Evolutionary conservation across 768 basidiomycete genomes (phyloP).

Genomic region (Boletus vinaceobasis): DNA sequence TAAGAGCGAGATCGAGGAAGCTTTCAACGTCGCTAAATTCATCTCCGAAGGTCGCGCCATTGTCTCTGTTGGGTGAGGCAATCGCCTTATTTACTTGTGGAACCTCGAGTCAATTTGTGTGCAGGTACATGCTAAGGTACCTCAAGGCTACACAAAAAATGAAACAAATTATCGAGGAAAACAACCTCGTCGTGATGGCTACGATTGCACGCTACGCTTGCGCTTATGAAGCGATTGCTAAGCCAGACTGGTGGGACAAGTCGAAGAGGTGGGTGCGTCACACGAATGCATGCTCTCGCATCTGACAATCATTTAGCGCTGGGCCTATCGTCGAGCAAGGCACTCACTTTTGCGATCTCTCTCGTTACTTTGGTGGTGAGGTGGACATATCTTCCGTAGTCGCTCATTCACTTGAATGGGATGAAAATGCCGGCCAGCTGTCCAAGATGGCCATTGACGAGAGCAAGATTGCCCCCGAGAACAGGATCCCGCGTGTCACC

Average conservation of each 20-base stretch:
- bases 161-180: constrained; percentile 93
- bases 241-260: constrained; percentile 94
- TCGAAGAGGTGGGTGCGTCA: constrained; percentile 65
- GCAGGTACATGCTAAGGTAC: constrained; percentile 90
- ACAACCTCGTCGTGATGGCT: constrained; percentile 91
- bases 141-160: constrained; percentile 93
- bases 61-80: constrained; percentile 81
- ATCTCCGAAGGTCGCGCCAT: constrained; percentile 70
- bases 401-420: constrained; percentile 90
- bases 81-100: not conserved
- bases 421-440: constrained; percentile 83
- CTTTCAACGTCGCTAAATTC: constrained; percentile 66
- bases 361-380: constrained; percentile 95
- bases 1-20: constrained; percentile 59
- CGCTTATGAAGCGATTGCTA: constrained; percentile 76
- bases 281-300: not conserved
- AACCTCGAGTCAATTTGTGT: not conserved
- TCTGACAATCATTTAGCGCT: constrained; percentile 38
- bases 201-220: constrained; percentile 94
- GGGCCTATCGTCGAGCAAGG: constrained; percentile 89
- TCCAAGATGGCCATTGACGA: constrained; percentile 84
- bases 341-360: constrained; percentile 96
- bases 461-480: constrained; percentile 74
- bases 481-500: constrained; percentile 92
- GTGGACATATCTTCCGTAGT: constrained; percentile 77